Evolutionary conservation across 257 asterid genomes (phyloP).

Genomic region (Ilex asprella): DNA sequence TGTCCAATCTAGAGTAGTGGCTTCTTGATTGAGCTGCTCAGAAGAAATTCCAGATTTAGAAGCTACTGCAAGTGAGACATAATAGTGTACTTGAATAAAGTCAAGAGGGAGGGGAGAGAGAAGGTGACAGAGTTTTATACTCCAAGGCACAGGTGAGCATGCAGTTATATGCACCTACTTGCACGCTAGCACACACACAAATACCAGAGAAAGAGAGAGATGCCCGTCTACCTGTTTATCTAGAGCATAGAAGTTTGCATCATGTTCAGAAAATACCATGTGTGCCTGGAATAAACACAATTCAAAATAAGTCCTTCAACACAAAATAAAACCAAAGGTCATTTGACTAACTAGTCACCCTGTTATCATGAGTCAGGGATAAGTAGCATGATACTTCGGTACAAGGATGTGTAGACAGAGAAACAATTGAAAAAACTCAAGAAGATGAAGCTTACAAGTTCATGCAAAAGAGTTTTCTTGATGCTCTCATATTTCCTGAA

Average conservation of each 20-base stretch:
- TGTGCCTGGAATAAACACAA: slow-evolving; percentile 58
- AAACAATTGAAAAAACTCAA: background rate
- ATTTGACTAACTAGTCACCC: too few relatives aligned
- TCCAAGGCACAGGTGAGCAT: background rate
- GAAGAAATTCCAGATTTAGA: slow-evolving; percentile 7
- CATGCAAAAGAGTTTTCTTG: slow-evolving; percentile 88
- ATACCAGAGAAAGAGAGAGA: slow-evolving; percentile 5
- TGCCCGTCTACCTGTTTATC: slow-evolving; percentile 55
- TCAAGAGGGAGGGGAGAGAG: too few relatives aligned
- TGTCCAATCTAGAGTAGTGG: slow-evolving; percentile 81
- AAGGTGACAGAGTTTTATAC: background rate
- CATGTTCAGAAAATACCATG: slow-evolving; percentile 88
- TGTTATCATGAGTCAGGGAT: too few relatives aligned
- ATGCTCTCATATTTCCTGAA: slow-evolving; percentile 84
- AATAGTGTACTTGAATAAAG: too few relatives aligned
- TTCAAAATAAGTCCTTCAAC: background rate
- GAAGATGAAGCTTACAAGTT: slow-evolving; percentile 46
- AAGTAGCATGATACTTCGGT: too few relatives aligned
- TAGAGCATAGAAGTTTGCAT: slow-evolving; percentile 64
- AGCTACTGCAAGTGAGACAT: slow-evolving; percentile 2
- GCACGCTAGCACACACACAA: background rate
- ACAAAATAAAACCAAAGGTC: too few relatives aligned
- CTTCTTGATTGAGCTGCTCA: slow-evolving; percentile 82
- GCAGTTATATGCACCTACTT: background rate
- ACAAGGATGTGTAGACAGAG: too few relatives aligned